Evolutionary conservation across 2,329 filamentous ascomycete genomes (phyloP).

Genomic region (Venturia oleaginea): DNA sequence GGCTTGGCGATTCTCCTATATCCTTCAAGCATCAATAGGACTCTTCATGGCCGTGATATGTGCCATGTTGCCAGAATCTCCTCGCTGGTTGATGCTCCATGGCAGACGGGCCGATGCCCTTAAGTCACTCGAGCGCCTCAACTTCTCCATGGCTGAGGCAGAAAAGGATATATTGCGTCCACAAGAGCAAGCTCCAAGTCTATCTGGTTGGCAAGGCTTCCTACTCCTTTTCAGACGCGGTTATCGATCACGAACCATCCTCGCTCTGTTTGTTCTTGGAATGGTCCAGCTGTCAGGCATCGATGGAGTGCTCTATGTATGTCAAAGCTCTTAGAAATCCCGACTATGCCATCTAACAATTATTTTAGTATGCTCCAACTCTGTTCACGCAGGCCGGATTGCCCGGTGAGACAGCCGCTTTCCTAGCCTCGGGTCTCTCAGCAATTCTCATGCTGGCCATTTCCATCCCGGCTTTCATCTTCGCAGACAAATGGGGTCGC

Average conservation of each 20-base stretch:
- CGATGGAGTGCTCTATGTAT: constrained; percentile 52
- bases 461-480: constrained; percentile 45
- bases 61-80: constrained; percentile 44
- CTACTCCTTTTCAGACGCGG: constrained; percentile 19
- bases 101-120: constrained; percentile 40
- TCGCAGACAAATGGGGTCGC: constrained; percentile 47
- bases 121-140: constrained; percentile 14
- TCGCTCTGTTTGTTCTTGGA: constrained; percentile 49
- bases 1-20: constrained; percentile 49
- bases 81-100: constrained; percentile 47
- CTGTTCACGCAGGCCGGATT: constrained; percentile 50
- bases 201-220: constrained; percentile 17
- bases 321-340: constrained; percentile 17
- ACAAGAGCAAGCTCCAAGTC: constrained; percentile 19
- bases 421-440: constrained; percentile 51
- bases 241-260: constrained; percentile 35
- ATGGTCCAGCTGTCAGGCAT: constrained; percentile 55
- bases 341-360: neutral
- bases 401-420: constrained; percentile 40
- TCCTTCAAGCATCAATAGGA: constrained; percentile 37
- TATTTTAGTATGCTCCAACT: constrained; percentile 44
- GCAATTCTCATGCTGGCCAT: constrained; percentile 46
- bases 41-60: constrained; percentile 32
- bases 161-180: constrained; percentile 38
- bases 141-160: constrained; percentile 33